Percentiles rank a stretch among this genome's conserved stretches.
Conservation (phyloP, 2,329 filamentous ascomycete species). For the Pseudogymnoascus sp. region DNA sequence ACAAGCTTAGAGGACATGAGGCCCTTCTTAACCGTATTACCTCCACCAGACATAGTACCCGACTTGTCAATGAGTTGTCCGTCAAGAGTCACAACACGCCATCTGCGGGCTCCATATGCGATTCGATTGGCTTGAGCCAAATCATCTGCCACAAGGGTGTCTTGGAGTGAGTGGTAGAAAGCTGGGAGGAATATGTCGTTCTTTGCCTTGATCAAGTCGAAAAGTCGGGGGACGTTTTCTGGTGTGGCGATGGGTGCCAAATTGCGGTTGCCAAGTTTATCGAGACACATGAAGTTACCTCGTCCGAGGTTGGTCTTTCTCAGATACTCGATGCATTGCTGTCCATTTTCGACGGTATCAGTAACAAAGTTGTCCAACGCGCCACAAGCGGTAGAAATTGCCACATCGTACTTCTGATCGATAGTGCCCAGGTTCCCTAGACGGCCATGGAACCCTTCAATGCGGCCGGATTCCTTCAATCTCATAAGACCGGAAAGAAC, state of each 20-base stretch:
- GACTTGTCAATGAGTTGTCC: conserved; percentile 97
- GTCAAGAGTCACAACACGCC: conserved; percentile 92
- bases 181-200: conserved; percentile 79
- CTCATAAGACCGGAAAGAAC: conserved; percentile 88
- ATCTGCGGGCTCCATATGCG: conserved; percentile 85
- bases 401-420: conserved; percentile 87
- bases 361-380: conserved; percentile 93
- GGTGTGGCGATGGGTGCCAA: conserved; percentile 76
- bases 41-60: conserved; percentile 97
- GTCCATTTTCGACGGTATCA: conserved; percentile 88
- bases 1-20: conserved; percentile 95
- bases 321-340: conserved; percentile 96
- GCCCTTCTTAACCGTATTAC: conserved; percentile 79
- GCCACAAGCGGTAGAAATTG: conserved; percentile 94
- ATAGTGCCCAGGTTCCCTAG: conserved; percentile 92
- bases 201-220: conserved; percentile 85
- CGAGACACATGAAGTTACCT: conserved; percentile 92
- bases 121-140: conserved; percentile 95
- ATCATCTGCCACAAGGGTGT: conserved; percentile 87
- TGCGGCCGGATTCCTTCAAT: conserved; percentile 89
- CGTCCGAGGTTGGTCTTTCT: conserved; percentile 95
- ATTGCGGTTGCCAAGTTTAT: conserved; percentile 73
- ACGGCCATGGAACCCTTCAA: conserved; percentile 93
- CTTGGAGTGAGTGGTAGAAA: conserved; percentile 91
- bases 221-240: conserved; percentile 83